A percentile compares a stretch with the other conserved stretches of the same genome.
These are phyloP conservation scores for Fusarium tjaetaba DNA, from an alignment of 2,329 filamentous ascomycete genomes.

Conservation along the genomic window DNA sequence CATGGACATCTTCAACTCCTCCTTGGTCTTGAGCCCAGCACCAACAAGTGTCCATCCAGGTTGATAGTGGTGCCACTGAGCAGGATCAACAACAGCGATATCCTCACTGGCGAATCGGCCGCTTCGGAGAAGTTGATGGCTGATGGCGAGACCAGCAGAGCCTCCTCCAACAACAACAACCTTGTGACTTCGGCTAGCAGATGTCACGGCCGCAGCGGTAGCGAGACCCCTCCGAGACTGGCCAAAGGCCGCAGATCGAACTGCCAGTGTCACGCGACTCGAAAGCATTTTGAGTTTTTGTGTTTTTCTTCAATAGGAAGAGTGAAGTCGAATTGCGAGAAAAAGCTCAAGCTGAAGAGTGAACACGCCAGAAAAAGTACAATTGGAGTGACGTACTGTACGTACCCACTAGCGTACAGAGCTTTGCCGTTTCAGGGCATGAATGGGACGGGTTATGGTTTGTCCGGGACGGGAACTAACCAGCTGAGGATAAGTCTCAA, in stretches of 20 bases:
- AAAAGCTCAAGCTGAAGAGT: conserved; percentile 11
- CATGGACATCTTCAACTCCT: conserved; percentile 64
- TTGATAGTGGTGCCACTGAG: conserved; percentile 73
- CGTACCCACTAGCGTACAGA: conserved; percentile 3
- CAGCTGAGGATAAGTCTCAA: conserved; percentile 2
- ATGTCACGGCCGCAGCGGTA: conserved; percentile 18
- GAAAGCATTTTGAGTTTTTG: conserved; percentile 35
- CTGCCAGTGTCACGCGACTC: conserved; percentile 27
- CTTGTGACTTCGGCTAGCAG: conserved; percentile 59
- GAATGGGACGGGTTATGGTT: background rate
- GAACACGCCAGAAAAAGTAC: conserved; percentile 24
- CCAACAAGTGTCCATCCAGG: conserved; percentile 77
- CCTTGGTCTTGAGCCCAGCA: conserved; percentile 70
- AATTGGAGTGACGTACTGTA: conserved; percentile 16
- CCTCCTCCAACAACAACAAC: conserved; percentile 75
- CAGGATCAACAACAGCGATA: conserved; percentile 72
- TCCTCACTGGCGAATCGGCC: conserved; percentile 67
- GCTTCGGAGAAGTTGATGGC: conserved; percentile 72
- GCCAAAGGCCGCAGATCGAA: conserved; percentile 11
- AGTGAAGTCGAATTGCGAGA: background rate
- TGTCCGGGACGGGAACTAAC: background rate
- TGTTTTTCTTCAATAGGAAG: background rate
- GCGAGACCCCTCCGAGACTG: conserved; percentile 16
- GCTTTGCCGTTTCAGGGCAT: background rate
- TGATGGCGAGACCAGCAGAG: conserved; percentile 70